Conservation (phyloP, 495 filamentous ascomycete species). For the Symbiotaphrina buchneri region DNA sequence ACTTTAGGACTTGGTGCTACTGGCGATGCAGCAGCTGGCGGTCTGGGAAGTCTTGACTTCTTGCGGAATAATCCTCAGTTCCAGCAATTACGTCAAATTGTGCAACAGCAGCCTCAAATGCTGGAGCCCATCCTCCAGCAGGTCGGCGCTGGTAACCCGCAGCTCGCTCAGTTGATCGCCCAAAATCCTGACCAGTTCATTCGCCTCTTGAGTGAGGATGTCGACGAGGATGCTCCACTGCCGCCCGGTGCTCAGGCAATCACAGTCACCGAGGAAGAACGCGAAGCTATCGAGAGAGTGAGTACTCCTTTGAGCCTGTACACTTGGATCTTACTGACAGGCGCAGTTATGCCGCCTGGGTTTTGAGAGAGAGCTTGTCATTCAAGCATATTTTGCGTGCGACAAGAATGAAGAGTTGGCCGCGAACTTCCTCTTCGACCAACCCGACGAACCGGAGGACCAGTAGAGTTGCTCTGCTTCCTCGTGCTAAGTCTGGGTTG, state of each 20-base stretch:
- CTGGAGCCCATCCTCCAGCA: constrained; percentile 93
- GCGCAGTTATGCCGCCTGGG: constrained; percentile 67
- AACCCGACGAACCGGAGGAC: constrained; percentile 72
- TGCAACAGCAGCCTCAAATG: constrained; percentile 95
- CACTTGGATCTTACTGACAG: background rate
- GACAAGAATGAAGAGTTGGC: constrained; percentile 98
- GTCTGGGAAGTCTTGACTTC: constrained; percentile 68
- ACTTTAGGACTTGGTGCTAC: constrained; percentile 14
- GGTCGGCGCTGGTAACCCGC: constrained; percentile 86
- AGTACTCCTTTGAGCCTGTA: constrained; percentile 13
- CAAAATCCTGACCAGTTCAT: constrained; percentile 85
- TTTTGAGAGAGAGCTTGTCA: constrained; percentile 79
- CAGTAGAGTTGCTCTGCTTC: too few relatives aligned
- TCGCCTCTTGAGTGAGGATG: constrained; percentile 63
- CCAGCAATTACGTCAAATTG: constrained; percentile 88
- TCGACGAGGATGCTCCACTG: constrained; percentile 46
- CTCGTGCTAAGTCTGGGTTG: too few relatives aligned
- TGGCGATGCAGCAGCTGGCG: constrained; percentile 28
- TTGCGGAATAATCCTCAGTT: constrained; percentile 93
- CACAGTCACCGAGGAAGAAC: constrained; percentile 81
- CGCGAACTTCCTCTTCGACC: constrained; percentile 94
- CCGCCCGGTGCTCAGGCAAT: constrained; percentile 82
- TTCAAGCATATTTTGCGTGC: constrained; percentile 97
- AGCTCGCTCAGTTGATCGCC: constrained; percentile 76
- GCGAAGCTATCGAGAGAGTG: constrained; percentile 90